A percentile compares a stretch with the other conserved stretches of the same genome.
These are phyloP conservation scores for Pseudocercospora macadamiae DNA, from an alignment of 2,329 filamentous ascomycete genomes.

Conservation along the genomic window DNA sequence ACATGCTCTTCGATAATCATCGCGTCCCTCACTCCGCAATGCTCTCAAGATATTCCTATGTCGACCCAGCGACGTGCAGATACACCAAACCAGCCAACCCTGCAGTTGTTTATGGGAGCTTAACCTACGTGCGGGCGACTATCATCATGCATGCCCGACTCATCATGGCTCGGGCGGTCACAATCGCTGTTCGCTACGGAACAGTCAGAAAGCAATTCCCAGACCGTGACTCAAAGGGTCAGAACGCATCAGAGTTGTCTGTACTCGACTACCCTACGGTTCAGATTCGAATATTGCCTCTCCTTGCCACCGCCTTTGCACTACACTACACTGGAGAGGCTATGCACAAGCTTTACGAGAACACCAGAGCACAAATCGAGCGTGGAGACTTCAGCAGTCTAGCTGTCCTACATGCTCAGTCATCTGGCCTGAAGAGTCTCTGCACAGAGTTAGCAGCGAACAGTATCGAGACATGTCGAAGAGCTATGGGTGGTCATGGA, in stretches of 20 bases:
- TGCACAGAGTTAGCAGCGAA: conserved; percentile 58
- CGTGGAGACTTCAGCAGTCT: conserved; percentile 54
- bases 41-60: conserved; percentile 53
- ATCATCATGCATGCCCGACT: conserved; percentile 56
- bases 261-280: conserved; percentile 60
- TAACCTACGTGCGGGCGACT: conserved; percentile 53
- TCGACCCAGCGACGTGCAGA: conserved; percentile 50
- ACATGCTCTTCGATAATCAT: conserved; percentile 56
- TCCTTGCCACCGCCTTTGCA: conserved; percentile 57
- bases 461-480: conserved; percentile 57
- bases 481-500: conserved; percentile 58
- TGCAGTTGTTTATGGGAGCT: conserved; percentile 54
- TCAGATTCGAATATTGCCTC: conserved; percentile 56
- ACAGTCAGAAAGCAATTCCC: conserved; percentile 54
- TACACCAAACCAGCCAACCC: conserved; percentile 53
- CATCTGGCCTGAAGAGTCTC: conserved; percentile 57
- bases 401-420: conserved; percentile 58
- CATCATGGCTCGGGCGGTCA: conserved; percentile 57
- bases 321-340: conserved; percentile 52
- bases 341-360: conserved; percentile 55
- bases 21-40: conserved; percentile 53
- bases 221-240: conserved; percentile 49
- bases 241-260: conserved; percentile 45
- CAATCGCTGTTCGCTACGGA: conserved; percentile 56
- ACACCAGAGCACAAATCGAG: conserved; percentile 51